Conservation (phyloP, 257 asterid species). For the Agastache rugosa region DNA sequence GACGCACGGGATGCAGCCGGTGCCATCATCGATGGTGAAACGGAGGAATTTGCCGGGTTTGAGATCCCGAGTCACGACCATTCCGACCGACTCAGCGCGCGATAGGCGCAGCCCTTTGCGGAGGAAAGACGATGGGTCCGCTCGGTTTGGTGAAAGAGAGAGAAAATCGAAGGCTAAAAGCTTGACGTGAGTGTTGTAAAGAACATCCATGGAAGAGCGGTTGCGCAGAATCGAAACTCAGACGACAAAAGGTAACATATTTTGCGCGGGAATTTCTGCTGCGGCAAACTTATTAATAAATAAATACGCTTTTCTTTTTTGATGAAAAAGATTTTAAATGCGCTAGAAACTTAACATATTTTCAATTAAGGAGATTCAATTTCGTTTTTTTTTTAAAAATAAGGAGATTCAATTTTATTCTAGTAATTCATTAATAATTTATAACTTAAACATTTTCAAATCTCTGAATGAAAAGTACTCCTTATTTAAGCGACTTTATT, state of each 20-base stretch:
- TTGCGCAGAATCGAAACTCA: not conserved
- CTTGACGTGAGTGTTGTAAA: constrained; percentile 61
- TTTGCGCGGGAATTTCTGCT: not conserved
- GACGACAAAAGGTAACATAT: not conserved
- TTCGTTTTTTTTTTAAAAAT: no score
- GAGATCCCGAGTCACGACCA: constrained; percentile 59
- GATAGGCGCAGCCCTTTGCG: constrained; percentile 55
- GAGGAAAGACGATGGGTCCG: constrained; percentile 47
- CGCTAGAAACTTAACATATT: no score
- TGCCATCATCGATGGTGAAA: constrained; percentile 73
- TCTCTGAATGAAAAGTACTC: no score
- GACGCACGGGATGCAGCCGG: constrained; percentile 75
- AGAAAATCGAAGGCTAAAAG: constrained; percentile 65
- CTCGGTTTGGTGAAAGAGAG: constrained; percentile 45
- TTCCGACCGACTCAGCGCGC: constrained; percentile 72
- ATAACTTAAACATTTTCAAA: no score
- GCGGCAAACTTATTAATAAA: no score
- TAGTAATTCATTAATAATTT: no score
- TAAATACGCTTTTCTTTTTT: not conserved
- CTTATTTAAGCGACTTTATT: no score
- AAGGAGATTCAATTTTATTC: no score
- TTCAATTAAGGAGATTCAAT: no score
- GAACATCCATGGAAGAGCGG: constrained; percentile 41
- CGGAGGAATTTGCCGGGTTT: constrained; percentile 68
- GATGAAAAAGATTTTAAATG: no score